Evolutionary conservation across 345 rosid species (phyloP).

Genomic region (Gossypium rotundifolium): DNA sequence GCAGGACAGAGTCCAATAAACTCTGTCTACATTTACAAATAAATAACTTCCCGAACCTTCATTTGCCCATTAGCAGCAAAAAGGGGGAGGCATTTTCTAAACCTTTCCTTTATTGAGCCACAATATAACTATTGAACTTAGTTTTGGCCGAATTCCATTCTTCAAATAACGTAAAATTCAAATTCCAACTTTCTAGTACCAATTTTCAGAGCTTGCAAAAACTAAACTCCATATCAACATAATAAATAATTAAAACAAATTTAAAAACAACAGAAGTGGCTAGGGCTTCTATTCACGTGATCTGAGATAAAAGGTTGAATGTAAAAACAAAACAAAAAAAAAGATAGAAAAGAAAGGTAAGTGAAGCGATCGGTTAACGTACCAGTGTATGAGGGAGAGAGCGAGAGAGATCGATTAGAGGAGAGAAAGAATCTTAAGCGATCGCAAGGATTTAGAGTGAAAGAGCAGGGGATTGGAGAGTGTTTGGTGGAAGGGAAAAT

Average conservation of each 20-base stretch:
- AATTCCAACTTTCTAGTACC: not conserved
- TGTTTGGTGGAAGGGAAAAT: constrained; percentile 28
- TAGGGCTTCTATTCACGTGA: constrained; percentile 11
- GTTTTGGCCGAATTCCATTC: not conserved
- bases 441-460: constrained; percentile 22
- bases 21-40: not conserved
- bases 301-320: constrained; percentile 16
- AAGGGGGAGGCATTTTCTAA: not conserved
- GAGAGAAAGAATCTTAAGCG: constrained; percentile 21
- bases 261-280: not conserved
- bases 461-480: constrained; percentile 7
- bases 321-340: not conserved
- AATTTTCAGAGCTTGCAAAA: constrained; percentile 4
- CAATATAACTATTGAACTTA: constrained; percentile 7
- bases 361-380: constrained; percentile 27
- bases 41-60: not conserved
- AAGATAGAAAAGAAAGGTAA: not conserved
- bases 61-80: not conserved
- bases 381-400: constrained; percentile 28
- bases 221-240: constrained; percentile 8
- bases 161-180: not conserved
- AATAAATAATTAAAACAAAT: not conserved
- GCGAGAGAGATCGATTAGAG: constrained; percentile 28
- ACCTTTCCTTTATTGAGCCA: not conserved
- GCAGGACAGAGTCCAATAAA: not conserved